Base-by-base conservation (phyloP, 192 early-diverging fungal genomes). In the Thamnidium elegans region DNA sequence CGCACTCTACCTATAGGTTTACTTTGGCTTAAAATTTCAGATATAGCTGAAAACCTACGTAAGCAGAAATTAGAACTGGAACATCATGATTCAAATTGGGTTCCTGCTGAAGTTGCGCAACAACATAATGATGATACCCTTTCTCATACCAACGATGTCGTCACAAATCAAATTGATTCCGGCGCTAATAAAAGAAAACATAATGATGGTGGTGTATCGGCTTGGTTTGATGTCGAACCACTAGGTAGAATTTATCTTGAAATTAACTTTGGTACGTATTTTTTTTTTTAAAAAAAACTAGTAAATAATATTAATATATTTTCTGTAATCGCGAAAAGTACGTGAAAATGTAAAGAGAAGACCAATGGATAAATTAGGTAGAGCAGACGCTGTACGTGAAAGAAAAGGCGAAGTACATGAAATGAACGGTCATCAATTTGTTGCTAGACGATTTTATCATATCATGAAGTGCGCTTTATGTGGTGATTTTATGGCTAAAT, bases 391-490 rank as follows among this genome's bases (percentile, higher is more conserved):
- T 11, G 83, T 90, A 52, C 87, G 90, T 61, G 89, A 88, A 76
- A 73, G 80, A 66, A 84, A 94, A 61, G 94, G 94, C 43, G 84
- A 92, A 36, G 83, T 91, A 31, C 86, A 82, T 20, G 93, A 94
- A 59, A 82, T 89, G 76, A 91, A 90, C 61, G 95, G 97, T 17
- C 97, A 99, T 70, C 89, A 94, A 70, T 97, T 99, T 78, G 86
- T 86, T 62, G 78, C 89, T 14, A 81, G 88, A 56, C 86, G 88
- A 58, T 94, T 93, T 36, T 98, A 98, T 78, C 91, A 95, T 62
- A 94, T 98, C 70, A 93, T 98, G 93, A 93, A 93, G 72, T 99
- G 97, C 74, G 95, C 94, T 15, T 74, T 94, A 8, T 99, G 97
- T 74, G 79, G 81, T 58, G 97, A 97, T 68, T 94, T 97, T 65